Conservation (phyloP, 2,329 filamentous ascomycete species). For the Fusarium setosum region DNA sequence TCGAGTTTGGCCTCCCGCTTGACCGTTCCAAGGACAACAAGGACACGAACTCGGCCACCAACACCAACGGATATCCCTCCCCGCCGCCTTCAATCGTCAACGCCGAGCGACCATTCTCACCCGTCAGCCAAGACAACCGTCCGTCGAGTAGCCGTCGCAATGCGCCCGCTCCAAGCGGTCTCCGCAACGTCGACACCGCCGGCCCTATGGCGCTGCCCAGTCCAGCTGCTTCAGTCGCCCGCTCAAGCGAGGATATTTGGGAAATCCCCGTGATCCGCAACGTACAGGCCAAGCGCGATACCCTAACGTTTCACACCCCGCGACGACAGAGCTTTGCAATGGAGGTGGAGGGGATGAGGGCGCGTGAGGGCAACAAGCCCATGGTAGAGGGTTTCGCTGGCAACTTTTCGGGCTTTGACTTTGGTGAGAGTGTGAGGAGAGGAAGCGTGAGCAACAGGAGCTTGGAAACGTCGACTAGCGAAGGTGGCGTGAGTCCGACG, state of each 20-base stretch:
- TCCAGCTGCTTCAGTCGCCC: slow-evolving; percentile 54
- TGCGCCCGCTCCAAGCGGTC: slow-evolving; percentile 32
- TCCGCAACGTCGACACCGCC: slow-evolving; percentile 43
- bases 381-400: slow-evolving; percentile 50
- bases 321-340: slow-evolving; percentile 61
- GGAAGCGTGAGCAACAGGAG: slow-evolving; percentile 31
- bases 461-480: slow-evolving; percentile 24
- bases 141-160: slow-evolving; percentile 37
- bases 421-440: slow-evolving; percentile 47
- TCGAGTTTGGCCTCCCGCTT: slow-evolving; percentile 48
- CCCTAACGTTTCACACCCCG: slow-evolving; percentile 58
- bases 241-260: slow-evolving; percentile 53
- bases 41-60: slow-evolving; percentile 16
- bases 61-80: slow-evolving; percentile 49
- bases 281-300: slow-evolving; percentile 63
- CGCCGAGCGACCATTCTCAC: slow-evolving; percentile 43
- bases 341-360: slow-evolving; percentile 53
- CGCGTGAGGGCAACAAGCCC: slow-evolving; percentile 27
- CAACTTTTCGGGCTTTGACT: slow-evolving; percentile 53
- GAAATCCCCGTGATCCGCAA: slow-evolving; percentile 58
- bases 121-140: slow-evolving; percentile 24
- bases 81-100: slow-evolving; percentile 51
- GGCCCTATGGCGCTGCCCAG: slow-evolving; percentile 54
- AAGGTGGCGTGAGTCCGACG: slow-evolving; percentile 29
- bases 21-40: slow-evolving; percentile 19